Percentiles rank a stretch among this genome's conserved stretches.
phyloP scores from a whole-genome alignment of 2,329 filamentous ascomycete species.

The Sporothrix brasiliensis region DNA sequence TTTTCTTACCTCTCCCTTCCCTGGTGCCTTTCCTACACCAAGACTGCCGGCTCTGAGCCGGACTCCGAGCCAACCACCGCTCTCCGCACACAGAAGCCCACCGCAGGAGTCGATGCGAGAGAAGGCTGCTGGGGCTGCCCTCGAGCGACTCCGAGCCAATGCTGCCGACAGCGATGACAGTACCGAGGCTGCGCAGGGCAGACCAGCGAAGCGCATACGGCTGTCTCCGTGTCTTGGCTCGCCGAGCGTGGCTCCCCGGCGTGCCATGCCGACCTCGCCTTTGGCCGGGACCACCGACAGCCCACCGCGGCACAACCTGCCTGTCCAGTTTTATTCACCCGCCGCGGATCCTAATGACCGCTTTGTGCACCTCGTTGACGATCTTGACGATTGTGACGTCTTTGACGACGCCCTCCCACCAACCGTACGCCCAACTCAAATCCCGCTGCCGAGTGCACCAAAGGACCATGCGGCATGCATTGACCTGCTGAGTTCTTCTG shows the following conservation, averaged over 20 bases:
- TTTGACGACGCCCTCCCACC: neutral
- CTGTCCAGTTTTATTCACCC: neutral
- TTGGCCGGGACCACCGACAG: neutral
- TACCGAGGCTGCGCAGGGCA: neutral
- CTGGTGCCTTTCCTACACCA: neutral
- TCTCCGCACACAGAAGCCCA: neutral
- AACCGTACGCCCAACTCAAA: neutral
- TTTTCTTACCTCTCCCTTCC: slow-evolving; percentile 4
- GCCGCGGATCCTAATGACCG: neutral
- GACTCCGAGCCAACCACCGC: neutral
- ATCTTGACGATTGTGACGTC: neutral
- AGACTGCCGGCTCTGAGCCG: neutral
- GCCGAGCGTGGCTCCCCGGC: neutral
- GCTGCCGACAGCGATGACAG: neutral
- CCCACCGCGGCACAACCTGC: neutral
- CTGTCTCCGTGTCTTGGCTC: slow-evolving; percentile 3
- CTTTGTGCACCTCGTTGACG: too few species aligned
- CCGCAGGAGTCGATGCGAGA: slow-evolving; percentile 6
- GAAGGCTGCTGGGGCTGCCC: slow-evolving; percentile 12
- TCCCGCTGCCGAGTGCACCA: neutral
- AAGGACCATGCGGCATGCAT: slow-evolving; percentile 22
- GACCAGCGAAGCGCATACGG: slow-evolving; percentile 8
- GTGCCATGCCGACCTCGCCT: neutral
- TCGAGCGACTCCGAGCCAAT: neutral
- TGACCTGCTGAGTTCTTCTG: slow-evolving; percentile 33